phyloP scores from a whole-genome alignment of 2,329 filamentous ascomycete species.

The Nigrospora sphaerica region DNA sequence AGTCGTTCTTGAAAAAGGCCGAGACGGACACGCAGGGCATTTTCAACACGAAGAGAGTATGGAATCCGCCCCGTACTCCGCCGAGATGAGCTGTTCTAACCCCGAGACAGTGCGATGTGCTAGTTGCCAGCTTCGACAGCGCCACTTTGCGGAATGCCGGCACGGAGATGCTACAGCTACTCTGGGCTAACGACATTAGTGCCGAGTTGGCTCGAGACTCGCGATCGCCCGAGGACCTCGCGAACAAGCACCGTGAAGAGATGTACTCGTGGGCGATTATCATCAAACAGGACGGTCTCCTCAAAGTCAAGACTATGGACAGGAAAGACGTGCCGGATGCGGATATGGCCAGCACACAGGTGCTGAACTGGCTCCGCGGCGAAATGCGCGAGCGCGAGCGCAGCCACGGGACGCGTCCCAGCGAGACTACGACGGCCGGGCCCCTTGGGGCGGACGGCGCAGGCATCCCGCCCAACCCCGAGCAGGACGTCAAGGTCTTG shows the following conservation, averaged over 20 bases:
- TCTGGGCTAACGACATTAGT: constrained; percentile 81
- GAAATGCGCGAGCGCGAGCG: constrained; percentile 74
- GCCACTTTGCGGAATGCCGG: constrained; percentile 68
- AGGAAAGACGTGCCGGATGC: constrained; percentile 68
- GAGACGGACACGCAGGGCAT: constrained; percentile 55
- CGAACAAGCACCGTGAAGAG: constrained; percentile 69
- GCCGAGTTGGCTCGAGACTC: constrained; percentile 81
- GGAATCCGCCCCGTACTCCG: constrained; percentile 16
- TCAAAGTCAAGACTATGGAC: constrained; percentile 74
- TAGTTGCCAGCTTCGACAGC: constrained; percentile 82
- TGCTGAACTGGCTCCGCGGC: constrained; percentile 72
- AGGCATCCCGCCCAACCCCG: constrained; percentile 28
- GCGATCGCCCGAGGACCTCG: constrained; percentile 70
- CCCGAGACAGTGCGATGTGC: constrained; percentile 64
- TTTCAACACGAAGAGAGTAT: constrained; percentile 57
- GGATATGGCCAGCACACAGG: constrained; percentile 66
- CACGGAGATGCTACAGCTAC: constrained; percentile 65
- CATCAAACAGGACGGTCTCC: constrained; percentile 68
- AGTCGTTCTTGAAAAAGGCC: constrained; percentile 60
- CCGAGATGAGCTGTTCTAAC: constrained; percentile 5
- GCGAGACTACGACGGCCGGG: constrained; percentile 17
- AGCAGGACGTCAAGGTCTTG: constrained; percentile 78
- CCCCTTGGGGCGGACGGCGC: constrained; percentile 11
- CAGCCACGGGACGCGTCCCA: constrained; percentile 11
- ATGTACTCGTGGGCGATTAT: constrained; percentile 82